These are phyloP conservation scores for Dictyostelium citrinum DNA, from an alignment of 78 protist genomes.

Conservation along the genomic window DNA sequence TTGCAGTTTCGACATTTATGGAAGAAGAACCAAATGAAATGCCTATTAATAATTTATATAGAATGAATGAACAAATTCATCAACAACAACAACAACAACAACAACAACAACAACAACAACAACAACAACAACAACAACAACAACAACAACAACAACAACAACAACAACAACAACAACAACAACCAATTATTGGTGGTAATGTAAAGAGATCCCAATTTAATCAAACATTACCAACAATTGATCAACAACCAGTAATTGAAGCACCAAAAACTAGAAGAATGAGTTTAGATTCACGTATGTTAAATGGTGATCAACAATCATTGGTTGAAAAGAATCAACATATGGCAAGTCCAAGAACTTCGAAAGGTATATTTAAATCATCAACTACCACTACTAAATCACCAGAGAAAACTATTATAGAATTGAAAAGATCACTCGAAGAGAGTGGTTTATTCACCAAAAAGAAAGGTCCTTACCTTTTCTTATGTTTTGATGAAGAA, in stretches of 20 bases:
- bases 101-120: neutral
- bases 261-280: conserved; percentile 78
- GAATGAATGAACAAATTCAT: neutral
- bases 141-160: neutral
- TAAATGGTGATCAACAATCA: neutral
- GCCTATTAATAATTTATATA: neutral
- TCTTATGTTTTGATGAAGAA: conserved; percentile 62
- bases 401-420: conserved; percentile 60
- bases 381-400: conserved; percentile 71
- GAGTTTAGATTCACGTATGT: conserved; percentile 57
- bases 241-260: conserved; percentile 7
- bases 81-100: neutral
- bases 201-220: neutral
- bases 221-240: neutral
- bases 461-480: conserved; percentile 64
- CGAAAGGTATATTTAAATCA: conserved; percentile 77
- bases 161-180: neutral
- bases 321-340: conserved; percentile 50
- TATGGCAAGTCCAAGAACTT: conserved; percentile 35
- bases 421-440: conserved; percentile 41
- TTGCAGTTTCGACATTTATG: neutral
- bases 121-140: neutral
- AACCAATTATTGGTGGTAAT: neutral
- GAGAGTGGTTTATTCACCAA: conserved; percentile 41
- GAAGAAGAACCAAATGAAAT: neutral